These are phyloP conservation scores for Cordyceps cicadae DNA, from an alignment of 2,329 filamentous ascomycete genomes.

Conservation along the genomic window DNA sequence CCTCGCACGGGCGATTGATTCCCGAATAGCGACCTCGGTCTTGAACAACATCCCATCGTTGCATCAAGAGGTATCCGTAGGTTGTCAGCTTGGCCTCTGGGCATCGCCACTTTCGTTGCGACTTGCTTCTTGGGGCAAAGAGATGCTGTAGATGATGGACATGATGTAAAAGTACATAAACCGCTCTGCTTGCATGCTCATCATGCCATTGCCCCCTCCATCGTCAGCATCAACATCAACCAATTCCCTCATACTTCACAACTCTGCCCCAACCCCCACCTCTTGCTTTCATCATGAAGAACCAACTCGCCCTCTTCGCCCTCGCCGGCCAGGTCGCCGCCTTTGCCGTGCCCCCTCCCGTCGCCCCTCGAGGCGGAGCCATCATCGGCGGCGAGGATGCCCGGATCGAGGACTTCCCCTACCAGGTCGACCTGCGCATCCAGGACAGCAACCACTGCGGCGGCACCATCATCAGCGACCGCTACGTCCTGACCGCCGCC, in stretches of 20 bases:
- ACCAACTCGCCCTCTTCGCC: neutral
- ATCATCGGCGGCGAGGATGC: neutral
- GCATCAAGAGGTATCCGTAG: neutral
- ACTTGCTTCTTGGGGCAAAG: neutral
- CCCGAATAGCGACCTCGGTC: neutral
- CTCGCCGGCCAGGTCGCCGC: neutral
- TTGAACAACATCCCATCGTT: neutral
- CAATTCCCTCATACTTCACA: neutral
- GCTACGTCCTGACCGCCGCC: neutral
- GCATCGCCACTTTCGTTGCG: neutral
- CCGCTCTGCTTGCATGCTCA: neutral
- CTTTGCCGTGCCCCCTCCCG: neutral
- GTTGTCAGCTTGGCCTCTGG: neutral
- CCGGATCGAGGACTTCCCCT: neutral
- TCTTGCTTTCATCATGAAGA: neutral
- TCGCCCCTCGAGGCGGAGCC: too few relatives aligned
- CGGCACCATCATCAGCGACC: neutral
- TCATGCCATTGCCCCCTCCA: neutral
- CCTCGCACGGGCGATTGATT: too few relatives aligned
- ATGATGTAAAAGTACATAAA: neutral
- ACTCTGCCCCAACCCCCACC: neutral
- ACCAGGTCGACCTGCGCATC: neutral
- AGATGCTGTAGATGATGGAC: neutral
- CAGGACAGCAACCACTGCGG: neutral
- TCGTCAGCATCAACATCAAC: neutral